A percentile compares a stretch with the other conserved stretches of the same genome.
These are phyloP conservation scores for Mycena galopus DNA, from an alignment of 768 basidiomycete genomes.

Conservation along the genomic window DNA sequence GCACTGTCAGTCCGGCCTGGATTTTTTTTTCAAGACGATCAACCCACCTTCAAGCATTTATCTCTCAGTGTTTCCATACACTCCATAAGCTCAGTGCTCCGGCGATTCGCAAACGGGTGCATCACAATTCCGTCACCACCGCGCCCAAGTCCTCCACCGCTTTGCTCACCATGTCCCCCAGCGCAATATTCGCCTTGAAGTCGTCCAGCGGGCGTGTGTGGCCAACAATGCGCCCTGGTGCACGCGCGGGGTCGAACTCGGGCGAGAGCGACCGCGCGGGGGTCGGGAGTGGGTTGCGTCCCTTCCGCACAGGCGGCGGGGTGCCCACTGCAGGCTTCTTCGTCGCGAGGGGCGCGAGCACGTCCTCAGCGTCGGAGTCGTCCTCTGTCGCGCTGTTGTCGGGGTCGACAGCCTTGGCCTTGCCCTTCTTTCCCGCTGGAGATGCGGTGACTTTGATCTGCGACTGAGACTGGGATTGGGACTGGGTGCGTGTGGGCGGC, in stretches of 20 bases:
- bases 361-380: slow-evolving; percentile 51
- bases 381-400: slow-evolving; percentile 71
- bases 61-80: slow-evolving; percentile 79
- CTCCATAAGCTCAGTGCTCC: slow-evolving; percentile 77
- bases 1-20: not conserved
- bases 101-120: slow-evolving; percentile 77
- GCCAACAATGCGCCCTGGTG: slow-evolving; percentile 82
- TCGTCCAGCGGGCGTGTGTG: slow-evolving; percentile 80
- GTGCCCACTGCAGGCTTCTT: slow-evolving; percentile 21
- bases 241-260: slow-evolving; percentile 63
- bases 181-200: slow-evolving; percentile 77
- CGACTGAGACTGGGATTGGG: slow-evolving; percentile 36
- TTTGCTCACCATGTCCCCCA: slow-evolving; percentile 85
- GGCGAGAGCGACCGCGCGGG: slow-evolving; percentile 66
- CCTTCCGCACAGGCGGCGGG: slow-evolving; percentile 26
- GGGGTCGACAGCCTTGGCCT: slow-evolving; percentile 44
- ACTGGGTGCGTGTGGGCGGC: slow-evolving; percentile 25
- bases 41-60: slow-evolving; percentile 71
- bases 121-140: slow-evolving; percentile 80
- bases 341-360: slow-evolving; percentile 24
- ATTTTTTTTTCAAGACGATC: not conserved
- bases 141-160: slow-evolving; percentile 84
- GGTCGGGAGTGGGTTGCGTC: slow-evolving; percentile 57
- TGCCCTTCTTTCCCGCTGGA: slow-evolving; percentile 44
- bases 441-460: slow-evolving; percentile 31